Evolutionary conservation across 2,329 filamentous ascomycete genomes (phyloP).

Genomic region (Curvularia verruculosa): DNA sequence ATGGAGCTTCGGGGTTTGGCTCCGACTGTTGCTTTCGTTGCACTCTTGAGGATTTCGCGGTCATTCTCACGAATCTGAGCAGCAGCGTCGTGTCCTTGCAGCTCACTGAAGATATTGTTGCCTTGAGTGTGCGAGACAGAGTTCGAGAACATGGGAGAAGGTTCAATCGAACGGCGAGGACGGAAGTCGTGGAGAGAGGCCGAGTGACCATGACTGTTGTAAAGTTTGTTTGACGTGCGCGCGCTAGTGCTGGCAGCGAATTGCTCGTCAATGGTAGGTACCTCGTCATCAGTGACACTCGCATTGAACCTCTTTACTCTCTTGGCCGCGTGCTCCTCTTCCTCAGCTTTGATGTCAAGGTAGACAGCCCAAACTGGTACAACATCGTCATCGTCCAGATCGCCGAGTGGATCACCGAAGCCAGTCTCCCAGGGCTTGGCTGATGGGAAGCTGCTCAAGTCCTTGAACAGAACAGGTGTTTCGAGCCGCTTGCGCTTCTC

Average conservation of each 20-base stretch:
- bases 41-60: conserved; percentile 21
- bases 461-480: conserved; percentile 29
- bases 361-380: conserved; percentile 43
- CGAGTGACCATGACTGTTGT: conserved; percentile 33
- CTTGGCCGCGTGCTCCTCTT: conserved; percentile 29
- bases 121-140: conserved; percentile 24
- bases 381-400: conserved; percentile 35
- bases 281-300: conserved; percentile 18
- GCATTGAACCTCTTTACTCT: conserved; percentile 29
- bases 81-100: conserved; percentile 24
- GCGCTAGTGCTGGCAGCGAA: conserved; percentile 12
- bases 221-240: conserved; percentile 12
- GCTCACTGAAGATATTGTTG: conserved; percentile 40
- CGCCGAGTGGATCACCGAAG: conserved; percentile 37
- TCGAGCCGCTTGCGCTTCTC: conserved; percentile 42
- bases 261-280: conserved; percentile 32
- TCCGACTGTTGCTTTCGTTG: conserved; percentile 16
- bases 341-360: conserved; percentile 33
- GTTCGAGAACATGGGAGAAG: conserved; percentile 43
- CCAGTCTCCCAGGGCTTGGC: conserved; percentile 43
- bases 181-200: conserved; percentile 33
- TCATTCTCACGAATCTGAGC: conserved; percentile 23
- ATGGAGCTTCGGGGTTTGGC: conserved; percentile 15
- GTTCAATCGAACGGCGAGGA: conserved; percentile 38
- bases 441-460: conserved; percentile 38